These are phyloP conservation scores for Populus euphratica DNA, from an alignment of 345 rosid genomes.

Conservation along the genomic window DNA sequence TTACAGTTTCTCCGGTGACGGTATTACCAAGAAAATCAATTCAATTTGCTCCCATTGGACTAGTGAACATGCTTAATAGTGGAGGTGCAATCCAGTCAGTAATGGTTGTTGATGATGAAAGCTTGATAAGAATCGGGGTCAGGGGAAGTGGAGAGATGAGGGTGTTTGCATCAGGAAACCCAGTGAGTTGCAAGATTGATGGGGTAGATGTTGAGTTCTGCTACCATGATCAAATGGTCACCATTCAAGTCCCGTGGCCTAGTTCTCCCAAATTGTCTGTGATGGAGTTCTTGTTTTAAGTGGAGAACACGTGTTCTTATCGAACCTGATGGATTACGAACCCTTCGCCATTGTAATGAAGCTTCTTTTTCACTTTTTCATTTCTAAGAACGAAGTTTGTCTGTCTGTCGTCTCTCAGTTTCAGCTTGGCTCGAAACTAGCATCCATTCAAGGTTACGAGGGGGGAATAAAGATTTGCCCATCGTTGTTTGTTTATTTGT, in stretches of 20 bases:
- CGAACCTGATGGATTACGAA: too few relatives aligned
- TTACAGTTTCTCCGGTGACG: conserved; percentile 67
- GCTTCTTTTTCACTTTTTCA: too few relatives aligned
- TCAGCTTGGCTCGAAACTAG: too few relatives aligned
- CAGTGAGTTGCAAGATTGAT: conserved; percentile 56
- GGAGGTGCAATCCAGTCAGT: conserved; percentile 79
- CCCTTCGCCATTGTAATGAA: too few relatives aligned
- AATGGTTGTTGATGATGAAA: conserved; percentile 17
- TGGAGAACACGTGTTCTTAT: too few relatives aligned
- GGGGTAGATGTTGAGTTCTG: conserved; percentile 53
- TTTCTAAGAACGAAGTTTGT: too few relatives aligned
- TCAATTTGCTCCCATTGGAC: conserved; percentile 80
- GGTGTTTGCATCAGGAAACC: conserved; percentile 62
- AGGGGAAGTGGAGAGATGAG: conserved; percentile 71
- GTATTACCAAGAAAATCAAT: conserved; percentile 33
- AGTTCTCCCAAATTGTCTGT: conserved; percentile 37
- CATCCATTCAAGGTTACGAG: too few relatives aligned
- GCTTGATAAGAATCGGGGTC: conserved; percentile 45
- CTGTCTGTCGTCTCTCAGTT: too few relatives aligned
- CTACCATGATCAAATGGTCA: conserved; percentile 50
- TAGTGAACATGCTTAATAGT: conserved; percentile 79
- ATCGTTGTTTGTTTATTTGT: too few relatives aligned
- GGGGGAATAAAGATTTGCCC: too few relatives aligned
- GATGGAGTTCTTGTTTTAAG: conserved; percentile 55
- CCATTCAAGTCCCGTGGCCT: conserved; percentile 65